A percentile compares a stretch with the other conserved stretches of the same genome.
phyloP scores from a whole-genome alignment of 176 grass and related monocot species.

The Juncus inflexus region DNA sequence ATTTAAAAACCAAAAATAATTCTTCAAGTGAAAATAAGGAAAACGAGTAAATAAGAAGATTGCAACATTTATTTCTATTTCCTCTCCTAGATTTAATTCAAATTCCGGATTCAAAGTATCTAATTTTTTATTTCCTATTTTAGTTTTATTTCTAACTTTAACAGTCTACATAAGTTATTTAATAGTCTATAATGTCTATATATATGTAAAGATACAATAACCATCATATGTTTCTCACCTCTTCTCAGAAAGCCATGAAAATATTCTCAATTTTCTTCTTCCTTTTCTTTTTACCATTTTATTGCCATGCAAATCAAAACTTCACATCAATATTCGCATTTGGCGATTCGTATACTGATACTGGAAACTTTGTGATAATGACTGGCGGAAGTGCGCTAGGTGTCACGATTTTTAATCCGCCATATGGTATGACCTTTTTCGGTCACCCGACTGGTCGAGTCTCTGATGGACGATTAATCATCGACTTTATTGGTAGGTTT shows the following conservation, averaged over 20 bases:
- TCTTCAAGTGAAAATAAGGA: no score
- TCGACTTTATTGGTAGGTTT: slow-evolving; percentile 8
- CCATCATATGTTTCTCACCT: no score
- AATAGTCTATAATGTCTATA: no score
- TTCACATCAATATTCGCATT: slow-evolving; percentile 21
- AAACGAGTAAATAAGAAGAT: no score
- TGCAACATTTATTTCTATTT: no score
- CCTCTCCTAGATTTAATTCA: no score
- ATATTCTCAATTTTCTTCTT: slow-evolving; percentile 6
- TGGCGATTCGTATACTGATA: slow-evolving; percentile 28
- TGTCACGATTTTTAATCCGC: slow-evolving; percentile 2
- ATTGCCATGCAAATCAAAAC: slow-evolving; percentile 11
- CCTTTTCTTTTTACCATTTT: slow-evolving; percentile 1
- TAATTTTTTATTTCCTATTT: no score
- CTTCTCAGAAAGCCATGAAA: slow-evolving; percentile 10
- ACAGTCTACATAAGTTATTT: no score
- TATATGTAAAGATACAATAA: no score
- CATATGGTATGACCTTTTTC: slow-evolving; percentile 24
- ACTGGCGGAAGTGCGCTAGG: background rate
- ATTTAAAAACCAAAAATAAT: no score
- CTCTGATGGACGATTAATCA: slow-evolving; percentile 23
- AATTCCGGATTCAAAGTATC: no score
- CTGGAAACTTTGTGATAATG: slow-evolving; percentile 22
- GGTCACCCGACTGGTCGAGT: slow-evolving; percentile 19
- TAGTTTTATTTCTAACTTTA: no score